phyloP scores from a whole-genome alignment of 495 filamentous ascomycete genomes.

The Immersiella caudata region DNA sequence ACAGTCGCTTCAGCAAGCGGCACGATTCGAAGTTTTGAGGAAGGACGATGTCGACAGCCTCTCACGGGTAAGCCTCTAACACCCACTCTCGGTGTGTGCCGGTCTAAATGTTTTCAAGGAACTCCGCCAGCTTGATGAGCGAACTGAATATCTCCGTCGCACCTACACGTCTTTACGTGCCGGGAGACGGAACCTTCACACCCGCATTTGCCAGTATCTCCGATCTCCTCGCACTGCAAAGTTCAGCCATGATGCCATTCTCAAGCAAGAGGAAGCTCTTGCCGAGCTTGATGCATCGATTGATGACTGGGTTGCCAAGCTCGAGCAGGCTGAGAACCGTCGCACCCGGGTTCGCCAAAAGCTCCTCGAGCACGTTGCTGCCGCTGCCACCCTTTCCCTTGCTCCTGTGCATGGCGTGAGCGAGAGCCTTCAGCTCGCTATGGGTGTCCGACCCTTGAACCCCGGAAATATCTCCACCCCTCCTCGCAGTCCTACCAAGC shows the following conservation, averaged over 20 bases:
- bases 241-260: slow-evolving; percentile 67
- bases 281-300: slow-evolving; percentile 72
- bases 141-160: slow-evolving; percentile 70
- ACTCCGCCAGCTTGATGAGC: slow-evolving; percentile 68
- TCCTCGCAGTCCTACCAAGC: slow-evolving; percentile 51
- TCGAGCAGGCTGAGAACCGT: slow-evolving; percentile 75
- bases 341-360: slow-evolving; percentile 71
- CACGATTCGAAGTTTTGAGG: slow-evolving; percentile 68
- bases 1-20: slow-evolving; percentile 65
- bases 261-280: slow-evolving; percentile 75
- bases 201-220: slow-evolving; percentile 68
- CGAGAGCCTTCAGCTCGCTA: slow-evolving; percentile 46
- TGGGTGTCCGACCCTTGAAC: slow-evolving; percentile 42
- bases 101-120: slow-evolving; percentile 52
- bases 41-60: slow-evolving; percentile 67
- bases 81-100: not conserved
- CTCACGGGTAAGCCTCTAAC: slow-evolving; percentile 51
- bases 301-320: slow-evolving; percentile 73
- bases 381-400: slow-evolving; percentile 51
- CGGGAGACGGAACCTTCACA: slow-evolving; percentile 68
- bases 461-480: slow-evolving; percentile 51
- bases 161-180: slow-evolving; percentile 69
- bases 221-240: slow-evolving; percentile 62
- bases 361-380: slow-evolving; percentile 73
- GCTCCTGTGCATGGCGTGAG: slow-evolving; percentile 39